Conservation (phyloP, 768 basidiomycete species). For the Naganishia onofrii region DNA sequence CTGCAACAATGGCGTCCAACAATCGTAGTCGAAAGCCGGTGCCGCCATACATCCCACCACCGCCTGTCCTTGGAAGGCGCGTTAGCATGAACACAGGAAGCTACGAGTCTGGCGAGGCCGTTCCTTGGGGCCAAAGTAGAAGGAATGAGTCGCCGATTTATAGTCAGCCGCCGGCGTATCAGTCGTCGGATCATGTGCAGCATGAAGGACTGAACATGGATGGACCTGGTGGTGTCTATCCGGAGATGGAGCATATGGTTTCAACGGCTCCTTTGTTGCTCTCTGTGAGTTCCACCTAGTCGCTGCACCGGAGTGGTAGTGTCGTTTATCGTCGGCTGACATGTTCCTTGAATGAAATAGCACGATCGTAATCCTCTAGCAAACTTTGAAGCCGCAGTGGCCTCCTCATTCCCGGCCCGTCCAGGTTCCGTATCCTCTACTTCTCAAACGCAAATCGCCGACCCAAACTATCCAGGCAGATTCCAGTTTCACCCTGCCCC, state of each 20-base stretch:
- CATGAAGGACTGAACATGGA: conserved; percentile 8
- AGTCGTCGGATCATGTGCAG: conserved; percentile 11
- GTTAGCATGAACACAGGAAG: conserved; percentile 17
- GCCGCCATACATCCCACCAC: conserved; percentile 16
- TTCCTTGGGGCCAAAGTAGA: conserved; percentile 12
- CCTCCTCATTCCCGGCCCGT: conserved; percentile 6
- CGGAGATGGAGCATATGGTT: not conserved
- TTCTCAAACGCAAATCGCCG: not conserved
- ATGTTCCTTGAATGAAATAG: not conserved
- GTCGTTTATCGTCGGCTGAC: too few relatives aligned
- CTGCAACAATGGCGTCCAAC: conserved; percentile 7
- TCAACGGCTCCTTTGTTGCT: conserved; percentile 10
- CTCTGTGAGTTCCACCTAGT: not conserved
- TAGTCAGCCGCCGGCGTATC: conserved; percentile 12
- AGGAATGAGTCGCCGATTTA: not conserved
- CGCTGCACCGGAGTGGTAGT: too few relatives aligned
- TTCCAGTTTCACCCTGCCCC: conserved; percentile 30
- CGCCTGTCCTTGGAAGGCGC: not conserved
- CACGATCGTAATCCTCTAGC: conserved; percentile 16
- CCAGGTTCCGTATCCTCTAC: not conserved
- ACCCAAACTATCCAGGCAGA: conserved; percentile 30
- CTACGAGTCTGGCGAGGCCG: conserved; percentile 9
- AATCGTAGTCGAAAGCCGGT: conserved; percentile 18
- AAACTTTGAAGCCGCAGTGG: conserved; percentile 33
- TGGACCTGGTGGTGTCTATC: not conserved